phyloP scores from a whole-genome alignment of 2,329 filamentous ascomycete genomes.

The Arthrocladium fulminans region DNA sequence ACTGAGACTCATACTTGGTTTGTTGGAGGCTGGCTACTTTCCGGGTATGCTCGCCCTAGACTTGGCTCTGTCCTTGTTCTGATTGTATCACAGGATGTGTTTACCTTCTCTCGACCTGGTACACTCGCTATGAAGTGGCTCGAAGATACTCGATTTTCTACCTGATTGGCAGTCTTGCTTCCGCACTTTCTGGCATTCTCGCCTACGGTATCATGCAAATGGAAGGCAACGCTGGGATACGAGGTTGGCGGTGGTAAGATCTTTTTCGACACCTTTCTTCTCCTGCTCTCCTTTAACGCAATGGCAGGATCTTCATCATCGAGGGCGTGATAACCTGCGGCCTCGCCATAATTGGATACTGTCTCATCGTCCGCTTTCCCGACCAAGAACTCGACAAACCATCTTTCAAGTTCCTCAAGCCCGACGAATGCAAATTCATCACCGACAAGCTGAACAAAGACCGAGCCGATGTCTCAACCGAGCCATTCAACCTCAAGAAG shows the following conservation, averaged over 20 bases:
- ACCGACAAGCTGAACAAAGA: slow-evolving; percentile 45
- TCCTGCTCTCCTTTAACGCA: not conserved
- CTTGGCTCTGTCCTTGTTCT: not conserved
- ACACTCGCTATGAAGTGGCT: slow-evolving; percentile 27
- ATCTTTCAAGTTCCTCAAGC: slow-evolving; percentile 28
- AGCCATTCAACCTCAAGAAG: slow-evolving; percentile 40
- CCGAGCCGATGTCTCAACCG: slow-evolving; percentile 42
- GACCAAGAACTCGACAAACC: slow-evolving; percentile 24
- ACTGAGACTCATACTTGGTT: slow-evolving; percentile 43
- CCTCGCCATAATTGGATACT: slow-evolving; percentile 23
- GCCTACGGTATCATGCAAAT: slow-evolving; percentile 35
- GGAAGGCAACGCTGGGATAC: slow-evolving; percentile 12
- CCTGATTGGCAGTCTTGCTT: slow-evolving; percentile 39
- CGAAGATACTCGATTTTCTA: slow-evolving; percentile 40
- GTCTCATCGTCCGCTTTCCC: slow-evolving; percentile 32
- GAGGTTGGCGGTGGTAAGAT: slow-evolving; percentile 12
- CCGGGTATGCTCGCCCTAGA: slow-evolving; percentile 32
- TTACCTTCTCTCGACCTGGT: slow-evolving; percentile 47
- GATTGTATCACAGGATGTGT: slow-evolving; percentile 39
- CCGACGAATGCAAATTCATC: slow-evolving; percentile 15
- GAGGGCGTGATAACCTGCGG: slow-evolving; percentile 22
- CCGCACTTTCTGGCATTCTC: slow-evolving; percentile 41
- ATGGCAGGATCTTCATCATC: slow-evolving; percentile 17
- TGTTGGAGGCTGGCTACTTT: slow-evolving; percentile 60
- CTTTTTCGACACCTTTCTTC: not conserved